phyloP scores from a whole-genome alignment of 805 yeast species.

The Barnettozyma siamensis region DNA sequence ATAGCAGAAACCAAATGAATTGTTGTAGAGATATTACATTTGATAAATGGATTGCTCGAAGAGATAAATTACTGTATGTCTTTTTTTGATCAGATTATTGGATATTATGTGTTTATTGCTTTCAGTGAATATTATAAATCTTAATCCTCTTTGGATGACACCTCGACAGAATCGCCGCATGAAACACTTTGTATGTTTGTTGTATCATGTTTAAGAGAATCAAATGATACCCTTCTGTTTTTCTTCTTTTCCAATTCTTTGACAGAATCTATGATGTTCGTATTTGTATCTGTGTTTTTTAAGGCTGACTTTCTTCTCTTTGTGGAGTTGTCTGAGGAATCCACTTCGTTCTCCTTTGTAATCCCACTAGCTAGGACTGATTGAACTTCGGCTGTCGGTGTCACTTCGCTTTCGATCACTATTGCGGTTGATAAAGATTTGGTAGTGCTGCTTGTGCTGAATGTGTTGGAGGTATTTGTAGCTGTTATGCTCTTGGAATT shows the following conservation, averaged over 20 bases:
- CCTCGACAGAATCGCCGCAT: no score
- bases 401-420: slow-evolving; percentile 7
- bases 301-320: slow-evolving; percentile 40
- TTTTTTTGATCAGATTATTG: no score
- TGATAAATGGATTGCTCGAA: no score
- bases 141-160: no score
- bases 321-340: slow-evolving; percentile 10
- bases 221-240: slow-evolving; percentile 9
- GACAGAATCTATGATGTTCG: slow-evolving; percentile 22
- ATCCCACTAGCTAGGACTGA: slow-evolving; percentile 21
- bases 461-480: slow-evolving; percentile 2
- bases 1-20: slow-evolving; percentile 1
- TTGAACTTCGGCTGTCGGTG: slow-evolving; percentile 19
- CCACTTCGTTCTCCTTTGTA: background rate
- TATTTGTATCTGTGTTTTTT: slow-evolving; percentile 29
- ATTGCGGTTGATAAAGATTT: slow-evolving; percentile 4
- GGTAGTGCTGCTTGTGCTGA: background rate
- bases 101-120: no score
- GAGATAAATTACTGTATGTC: no score
- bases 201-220: background rate
- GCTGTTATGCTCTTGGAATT: slow-evolving; percentile 4
- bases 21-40: background rate
- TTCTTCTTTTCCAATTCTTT: slow-evolving; percentile 15
- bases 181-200: no score
- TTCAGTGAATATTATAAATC: no score